These are phyloP conservation scores for Artemisia tridentata DNA, from an alignment of 129 eudicot genomes.

Conservation along the genomic window DNA sequence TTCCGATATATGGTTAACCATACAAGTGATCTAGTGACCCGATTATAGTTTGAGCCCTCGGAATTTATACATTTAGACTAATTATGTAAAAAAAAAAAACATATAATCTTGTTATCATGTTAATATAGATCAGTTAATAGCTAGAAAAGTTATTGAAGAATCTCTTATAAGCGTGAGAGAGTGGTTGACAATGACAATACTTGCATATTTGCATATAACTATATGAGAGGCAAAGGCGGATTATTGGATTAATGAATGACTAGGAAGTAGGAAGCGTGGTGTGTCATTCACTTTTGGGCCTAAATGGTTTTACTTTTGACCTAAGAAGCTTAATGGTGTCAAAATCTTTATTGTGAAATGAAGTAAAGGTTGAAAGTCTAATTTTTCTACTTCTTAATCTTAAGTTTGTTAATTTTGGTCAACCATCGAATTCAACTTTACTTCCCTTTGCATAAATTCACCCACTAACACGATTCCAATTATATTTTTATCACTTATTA, in stretches of 20 bases:
- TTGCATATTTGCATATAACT: no score
- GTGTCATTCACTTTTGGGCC: constrained; percentile 4
- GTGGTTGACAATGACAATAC: not conserved
- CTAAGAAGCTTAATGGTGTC: constrained; percentile 9
- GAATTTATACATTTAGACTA: not conserved
- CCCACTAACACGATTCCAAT: not conserved
- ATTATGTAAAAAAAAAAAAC: not conserved
- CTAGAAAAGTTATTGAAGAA: not conserved
- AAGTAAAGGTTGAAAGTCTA: constrained; percentile 18
- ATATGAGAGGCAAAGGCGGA: not conserved
- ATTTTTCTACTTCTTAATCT: constrained; percentile 21
- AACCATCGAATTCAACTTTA: constrained; percentile 9
- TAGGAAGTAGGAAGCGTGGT: not conserved
- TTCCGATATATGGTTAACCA: not conserved
- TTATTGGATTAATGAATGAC: not conserved
- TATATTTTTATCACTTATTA: not conserved
- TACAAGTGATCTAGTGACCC: not conserved
- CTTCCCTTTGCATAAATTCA: constrained; percentile 15
- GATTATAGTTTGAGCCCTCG: not conserved
- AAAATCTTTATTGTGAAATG: constrained; percentile 13
- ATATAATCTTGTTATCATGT: not conserved
- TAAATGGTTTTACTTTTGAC: constrained; percentile 18
- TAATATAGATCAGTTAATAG: not conserved
- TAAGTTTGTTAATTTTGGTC: constrained; percentile 8
- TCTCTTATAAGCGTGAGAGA: not conserved